Base-by-base conservation (phyloP, 2,329 filamentous ascomycete species). In the Trichoderma citrinoviride region DNA sequence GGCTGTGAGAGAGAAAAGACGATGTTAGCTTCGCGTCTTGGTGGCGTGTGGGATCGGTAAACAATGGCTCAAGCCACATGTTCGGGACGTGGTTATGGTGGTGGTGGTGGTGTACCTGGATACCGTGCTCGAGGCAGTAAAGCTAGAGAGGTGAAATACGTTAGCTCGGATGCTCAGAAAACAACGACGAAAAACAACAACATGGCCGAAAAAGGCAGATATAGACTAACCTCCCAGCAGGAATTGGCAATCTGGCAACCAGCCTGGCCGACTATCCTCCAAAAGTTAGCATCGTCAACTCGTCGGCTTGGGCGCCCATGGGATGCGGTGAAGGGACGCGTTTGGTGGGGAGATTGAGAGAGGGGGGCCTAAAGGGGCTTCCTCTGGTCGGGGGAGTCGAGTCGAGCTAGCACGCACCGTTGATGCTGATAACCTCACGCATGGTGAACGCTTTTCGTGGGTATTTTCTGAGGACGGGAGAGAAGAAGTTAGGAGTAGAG, bases 211-310 rank as follows among this genome's bases (percentile, higher is more conserved):
- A 47, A 57, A 47, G 23, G 44, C 33, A 52, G 10, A 10, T 33
- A 33, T 19, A 43, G 77, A 85, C 92, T 85, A 85, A 99, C 95
- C 93, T 99, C 95, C 95, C 95, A 99, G 89, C 95, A 98, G 75
- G 95, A 95, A 87, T 99, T 99, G 84, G 94, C 95, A 79, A 99
- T 99, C 82, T 99, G 95, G 89, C 95, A 98, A 90, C 95, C 95
- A 80, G 95, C 95, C 88, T 99, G 95, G 83, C 95, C 95, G 87
- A 99, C 95, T 99, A 81, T 58, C 74, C 68, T 79, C 75, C 76
- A 72, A 43, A 53, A 70, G 83, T 90, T 78, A 90, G 86, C 74
- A 81, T 74, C 40, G 14, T 50, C 49, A 52, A 58, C 49, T 54
- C 47, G 33, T 23, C 10, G 58, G 3, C 29, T 65, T 61, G 63